Evolutionary conservation across 331 rosid species (phyloP).

Genomic region (Pyracantha coccinea): DNA sequence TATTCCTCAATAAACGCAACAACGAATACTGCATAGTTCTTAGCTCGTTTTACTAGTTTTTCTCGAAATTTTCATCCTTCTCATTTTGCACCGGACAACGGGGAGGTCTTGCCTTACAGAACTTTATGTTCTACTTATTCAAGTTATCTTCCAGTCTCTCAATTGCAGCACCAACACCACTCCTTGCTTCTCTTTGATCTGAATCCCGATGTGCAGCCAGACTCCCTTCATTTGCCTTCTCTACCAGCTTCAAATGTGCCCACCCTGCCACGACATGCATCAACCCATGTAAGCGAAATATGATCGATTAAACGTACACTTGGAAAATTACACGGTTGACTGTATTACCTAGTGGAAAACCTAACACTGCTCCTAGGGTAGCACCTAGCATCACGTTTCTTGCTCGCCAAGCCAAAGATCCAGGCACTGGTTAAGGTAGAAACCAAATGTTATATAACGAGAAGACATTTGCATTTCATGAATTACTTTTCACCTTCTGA

Average conservation of each 20-base stretch:
- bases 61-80: neutral
- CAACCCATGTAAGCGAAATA: neutral
- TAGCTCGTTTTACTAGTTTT: neutral
- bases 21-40: neutral
- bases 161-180: conserved; percentile 76
- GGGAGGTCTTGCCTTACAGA: neutral
- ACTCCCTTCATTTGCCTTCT: conserved; percentile 63
- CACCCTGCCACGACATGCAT: conserved; percentile 50
- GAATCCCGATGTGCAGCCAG: conserved; percentile 22
- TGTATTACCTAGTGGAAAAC: conserved; percentile 79
- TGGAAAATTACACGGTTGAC: neutral
- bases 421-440: conserved; percentile 57
- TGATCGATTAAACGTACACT: neutral
- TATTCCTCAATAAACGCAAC: neutral
- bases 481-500: neutral
- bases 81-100: neutral
- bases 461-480: neutral
- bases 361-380: conserved; percentile 66
- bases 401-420: conserved; percentile 79
- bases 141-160: conserved; percentile 71
- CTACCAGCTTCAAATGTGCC: conserved; percentile 71
- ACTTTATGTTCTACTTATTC: conserved; percentile 34
- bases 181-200: conserved; percentile 36
- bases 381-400: conserved; percentile 81
- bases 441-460: conserved; percentile 2